Base-by-base conservation (phyloP, 2,329 filamentous ascomycete species). In the Pseudocercospora macadamiae region DNA sequence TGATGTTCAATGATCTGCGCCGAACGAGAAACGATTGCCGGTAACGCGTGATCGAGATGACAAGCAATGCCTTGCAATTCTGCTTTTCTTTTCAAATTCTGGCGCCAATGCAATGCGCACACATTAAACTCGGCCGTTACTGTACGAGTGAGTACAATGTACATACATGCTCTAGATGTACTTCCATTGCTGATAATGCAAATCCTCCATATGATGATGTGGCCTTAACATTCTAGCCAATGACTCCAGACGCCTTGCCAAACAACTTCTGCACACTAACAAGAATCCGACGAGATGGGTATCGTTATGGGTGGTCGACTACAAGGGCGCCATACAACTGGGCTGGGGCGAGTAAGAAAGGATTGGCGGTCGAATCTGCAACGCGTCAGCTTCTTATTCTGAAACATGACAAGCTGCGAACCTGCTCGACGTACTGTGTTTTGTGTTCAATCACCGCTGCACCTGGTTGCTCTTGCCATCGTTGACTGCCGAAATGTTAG, bases 241-340 rank as follows among this genome's bases (percentile, higher is more conserved):
- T 16, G 10, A 49, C 47, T 19, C 47, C 47, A 34, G 12, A 49
- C 47, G 47, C 47, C 26, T 30, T 49, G 47, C 47, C 25, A 49
- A 49, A 49, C 47, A 49, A 49, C 47, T 19, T 32, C 26, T 49
- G 47, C 47, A 49, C 47, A 49, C 25, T 30, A 49, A 49, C 47
- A 49, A 26, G 45, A 49, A n/a, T 49, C 45, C 25, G 45, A 49
- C 23, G 18, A 30, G 25, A 3, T 19, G 45, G 47, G 47, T 49
- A 49, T 49, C 47, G 26, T 49, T 34, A 39, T 34, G 47, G n/a
- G 47, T 21, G 26, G 26, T 16, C 47, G 26, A 49, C 47, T 23
- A 49, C 18, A 49, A 19, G 18, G 16, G 47, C 28, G 26, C 23
- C 25, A n/a, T 49, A n/a, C 8, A n/a, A 34, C 30, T 39, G 16